A percentile compares a stretch with the other conserved stretches of the same genome.
phyloP scores from a whole-genome alignment of 345 rosid genomes.

The Conringia planisiliqua region DNA sequence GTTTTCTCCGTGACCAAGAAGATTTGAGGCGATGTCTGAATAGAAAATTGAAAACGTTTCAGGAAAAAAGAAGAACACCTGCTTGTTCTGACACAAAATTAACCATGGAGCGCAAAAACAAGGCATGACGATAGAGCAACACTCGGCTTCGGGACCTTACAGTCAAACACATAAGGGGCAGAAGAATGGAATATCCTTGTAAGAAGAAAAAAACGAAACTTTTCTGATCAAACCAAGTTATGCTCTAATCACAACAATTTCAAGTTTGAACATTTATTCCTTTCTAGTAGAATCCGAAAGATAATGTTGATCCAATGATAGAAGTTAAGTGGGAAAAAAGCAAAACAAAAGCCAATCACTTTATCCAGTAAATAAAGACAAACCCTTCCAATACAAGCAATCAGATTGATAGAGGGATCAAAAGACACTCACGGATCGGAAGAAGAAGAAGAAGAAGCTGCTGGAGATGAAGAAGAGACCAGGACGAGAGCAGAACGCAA shows the following conservation, averaged over 20 bases:
- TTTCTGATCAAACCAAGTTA: background rate
- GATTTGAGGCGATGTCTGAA: constrained; percentile 71
- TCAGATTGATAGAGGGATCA: background rate
- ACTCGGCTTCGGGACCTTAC: background rate
- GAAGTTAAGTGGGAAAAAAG: background rate
- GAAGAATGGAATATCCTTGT: background rate
- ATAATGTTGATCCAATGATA: background rate
- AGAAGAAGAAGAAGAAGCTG: constrained; percentile 60
- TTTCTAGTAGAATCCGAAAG: too few species aligned
- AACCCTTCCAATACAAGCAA: background rate
- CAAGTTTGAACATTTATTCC: background rate
- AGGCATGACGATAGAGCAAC: background rate
- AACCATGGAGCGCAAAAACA: background rate
- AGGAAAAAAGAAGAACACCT: background rate
- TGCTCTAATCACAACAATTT: background rate
- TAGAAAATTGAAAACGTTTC: background rate
- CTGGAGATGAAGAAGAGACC: constrained; percentile 75
- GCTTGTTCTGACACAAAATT: background rate
- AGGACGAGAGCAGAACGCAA: constrained; percentile 86
- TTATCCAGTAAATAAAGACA: background rate
- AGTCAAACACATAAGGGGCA: background rate
- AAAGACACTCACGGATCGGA: constrained; percentile 71
- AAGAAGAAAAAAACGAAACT: background rate
- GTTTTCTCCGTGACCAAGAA: constrained; percentile 84
- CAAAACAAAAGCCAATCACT: background rate